Evolutionary conservation across 192 early-diverging fungal genomes (phyloP), one percentile per base, ranked within the genome.

Genomic region (Backusella sp.): DNA sequence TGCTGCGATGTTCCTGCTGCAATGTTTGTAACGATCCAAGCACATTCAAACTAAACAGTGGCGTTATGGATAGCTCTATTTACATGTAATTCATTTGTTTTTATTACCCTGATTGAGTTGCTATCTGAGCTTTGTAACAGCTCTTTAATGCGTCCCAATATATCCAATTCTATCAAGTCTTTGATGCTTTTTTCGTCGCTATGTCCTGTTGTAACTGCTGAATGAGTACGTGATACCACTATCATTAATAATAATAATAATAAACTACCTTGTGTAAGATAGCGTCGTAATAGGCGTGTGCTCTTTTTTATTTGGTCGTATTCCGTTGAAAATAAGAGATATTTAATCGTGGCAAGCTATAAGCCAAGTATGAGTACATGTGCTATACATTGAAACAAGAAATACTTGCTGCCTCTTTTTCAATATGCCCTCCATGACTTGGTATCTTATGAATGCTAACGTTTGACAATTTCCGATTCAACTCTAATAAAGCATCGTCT

Each of bases 11-110:
- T 59, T 21, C 82, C 82, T 39, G 82, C 82, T 26, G 82, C 82
- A 66, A 83, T 83, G 62, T 83, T 83, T 28, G 82, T 83, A 9
- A 79, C 68, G 21, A 83, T 74, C 82, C 82, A 83, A 23, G 78
- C 73, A 44, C 73, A 76, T 72, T 83, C 82, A 77, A 79, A 83
- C 82, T 83, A 75, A 6, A 76, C 0, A 36, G 4, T 69, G 52
- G 14, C 37, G 42, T 35, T 26, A 62, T 52, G 12, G 19, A 34
- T 15, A 39, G n/a, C 68, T 30, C 34, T 19, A 37, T 32, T 32
- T 32, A 32, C 30, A 36, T 17, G 0, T 21, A 52, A 28, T 44
- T 42, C 3, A 8, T 15, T 23, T 75, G 52, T 70, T 72, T 66
- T 73, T 76, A 62, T 65, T 46, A 23, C 37, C 41, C 70, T 66